Percentiles rank a stretch among this genome's conserved stretches.
Evolutionary conservation across 768 basidiomycete species (phyloP).

Genomic region (Punctularia strigosozonata): DNA sequence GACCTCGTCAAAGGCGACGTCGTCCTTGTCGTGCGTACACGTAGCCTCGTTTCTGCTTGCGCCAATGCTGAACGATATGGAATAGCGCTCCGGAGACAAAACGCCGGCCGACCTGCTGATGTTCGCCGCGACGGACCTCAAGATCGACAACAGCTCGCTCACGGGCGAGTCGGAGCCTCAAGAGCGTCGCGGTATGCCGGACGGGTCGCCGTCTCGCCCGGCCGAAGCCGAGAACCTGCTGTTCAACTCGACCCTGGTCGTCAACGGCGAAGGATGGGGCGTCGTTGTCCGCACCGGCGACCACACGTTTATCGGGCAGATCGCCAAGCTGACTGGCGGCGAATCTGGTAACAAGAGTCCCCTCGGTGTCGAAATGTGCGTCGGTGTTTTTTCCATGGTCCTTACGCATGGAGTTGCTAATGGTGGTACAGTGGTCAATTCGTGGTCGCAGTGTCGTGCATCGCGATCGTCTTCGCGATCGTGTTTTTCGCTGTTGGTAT

Average conservation of each 20-base stretch:
- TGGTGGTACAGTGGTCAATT: slow-evolving; percentile 34
- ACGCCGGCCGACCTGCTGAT: slow-evolving; percentile 57
- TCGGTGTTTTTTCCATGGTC: not conserved
- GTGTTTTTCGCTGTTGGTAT: slow-evolving; percentile 59
- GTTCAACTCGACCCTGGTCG: slow-evolving; percentile 60
- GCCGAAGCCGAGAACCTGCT: slow-evolving; percentile 58
- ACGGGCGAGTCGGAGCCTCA: slow-evolving; percentile 66
- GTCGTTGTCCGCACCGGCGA: slow-evolving; percentile 61
- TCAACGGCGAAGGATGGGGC: slow-evolving; percentile 70
- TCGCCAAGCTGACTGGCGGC: slow-evolving; percentile 52
- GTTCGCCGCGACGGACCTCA: slow-evolving; percentile 49
- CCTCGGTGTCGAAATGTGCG: slow-evolving; percentile 55
- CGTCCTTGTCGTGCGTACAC: slow-evolving; percentile 39
- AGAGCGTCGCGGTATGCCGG: slow-evolving; percentile 35
- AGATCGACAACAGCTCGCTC: slow-evolving; percentile 60
- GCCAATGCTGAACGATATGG: slow-evolving; percentile 1
- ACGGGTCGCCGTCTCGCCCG: slow-evolving; percentile 35
- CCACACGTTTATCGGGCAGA: slow-evolving; percentile 60
- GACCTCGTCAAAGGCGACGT: slow-evolving; percentile 57
- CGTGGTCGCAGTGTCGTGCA: slow-evolving; percentile 48
- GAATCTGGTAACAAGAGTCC: slow-evolving; percentile 56
- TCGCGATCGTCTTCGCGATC: slow-evolving; percentile 49
- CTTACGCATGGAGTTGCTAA: slow-evolving; percentile 5
- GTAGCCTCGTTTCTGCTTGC: not conserved
- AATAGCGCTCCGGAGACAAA: slow-evolving; percentile 55